Conservation (phyloP, 768 basidiomycete genomes). For the Russula virescens region DNA sequence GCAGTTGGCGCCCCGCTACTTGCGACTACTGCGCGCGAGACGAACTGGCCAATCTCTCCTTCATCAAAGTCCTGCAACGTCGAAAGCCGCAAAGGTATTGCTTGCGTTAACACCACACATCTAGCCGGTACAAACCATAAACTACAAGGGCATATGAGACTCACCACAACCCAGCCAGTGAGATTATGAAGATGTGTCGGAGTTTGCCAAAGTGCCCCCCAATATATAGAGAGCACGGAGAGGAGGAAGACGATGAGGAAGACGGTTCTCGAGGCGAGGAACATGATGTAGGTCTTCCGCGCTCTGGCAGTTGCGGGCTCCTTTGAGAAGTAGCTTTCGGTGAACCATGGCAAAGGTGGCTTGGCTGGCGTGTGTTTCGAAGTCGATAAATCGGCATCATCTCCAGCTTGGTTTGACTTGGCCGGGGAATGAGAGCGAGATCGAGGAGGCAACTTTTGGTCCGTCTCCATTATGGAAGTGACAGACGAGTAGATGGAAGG, state of each 20-base stretch:
- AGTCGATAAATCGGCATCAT: background rate
- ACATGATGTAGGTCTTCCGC: conserved; percentile 39
- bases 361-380: background rate
- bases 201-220: conserved; percentile 50
- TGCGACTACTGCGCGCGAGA: conserved; percentile 36
- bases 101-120: background rate
- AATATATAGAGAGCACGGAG: conserved; percentile 50
- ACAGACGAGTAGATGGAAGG: too few species aligned
- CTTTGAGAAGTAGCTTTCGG: conserved; percentile 22
- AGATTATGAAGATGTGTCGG: conserved; percentile 37
- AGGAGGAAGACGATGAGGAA: conserved; percentile 39
- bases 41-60: conserved; percentile 42
- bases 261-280: conserved; percentile 34
- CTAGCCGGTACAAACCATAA: background rate
- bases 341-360: conserved; percentile 18
- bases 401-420: background rate
- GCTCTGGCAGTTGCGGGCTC: conserved; percentile 26
- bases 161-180: conserved; percentile 53
- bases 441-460: background rate
- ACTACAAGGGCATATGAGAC: conserved; percentile 24
- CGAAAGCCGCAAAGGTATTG: background rate
- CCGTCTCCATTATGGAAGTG: background rate
- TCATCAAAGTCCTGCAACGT: conserved; percentile 56
- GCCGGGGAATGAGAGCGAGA: background rate
- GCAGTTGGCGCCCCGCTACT: conserved; percentile 29